Percentiles rank a stretch among this genome's conserved stretches.
phyloP scores from a whole-genome alignment of 495 filamentous ascomycete species.

The Xylaria cubensis region DNA sequence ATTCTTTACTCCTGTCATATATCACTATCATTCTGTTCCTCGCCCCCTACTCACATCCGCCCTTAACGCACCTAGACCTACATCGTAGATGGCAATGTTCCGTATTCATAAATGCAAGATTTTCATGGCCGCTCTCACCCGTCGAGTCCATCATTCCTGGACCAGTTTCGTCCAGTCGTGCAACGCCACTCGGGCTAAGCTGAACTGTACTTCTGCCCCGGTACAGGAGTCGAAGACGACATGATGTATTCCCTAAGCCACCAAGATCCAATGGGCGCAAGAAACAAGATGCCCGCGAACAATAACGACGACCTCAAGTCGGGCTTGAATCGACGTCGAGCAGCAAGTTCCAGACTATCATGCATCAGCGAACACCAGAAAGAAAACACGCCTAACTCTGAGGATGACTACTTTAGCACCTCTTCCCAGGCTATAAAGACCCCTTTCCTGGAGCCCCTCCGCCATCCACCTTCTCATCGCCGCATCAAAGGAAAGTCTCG shows the following conservation, averaged over 20 bases:
- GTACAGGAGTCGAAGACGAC: not conserved
- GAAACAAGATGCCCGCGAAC: not conserved
- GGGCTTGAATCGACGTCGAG: constrained; percentile 30
- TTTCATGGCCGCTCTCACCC: constrained; percentile 2
- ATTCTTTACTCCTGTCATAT: not conserved
- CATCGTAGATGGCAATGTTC: constrained; percentile 9
- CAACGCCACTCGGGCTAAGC: constrained; percentile 9
- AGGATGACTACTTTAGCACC: constrained; percentile 34
- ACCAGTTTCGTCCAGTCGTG: not conserved
- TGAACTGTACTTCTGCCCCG: constrained; percentile 20
- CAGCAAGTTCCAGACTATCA: constrained; percentile 33
- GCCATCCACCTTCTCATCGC: constrained; percentile 24
- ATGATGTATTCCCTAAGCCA: constrained; percentile 15
- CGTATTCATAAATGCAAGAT: constrained; percentile 17
- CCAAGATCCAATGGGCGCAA: constrained; percentile 5
- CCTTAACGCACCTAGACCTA: constrained; percentile 3
- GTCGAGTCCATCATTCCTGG: not conserved
- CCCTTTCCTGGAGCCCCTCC: constrained; percentile 17
- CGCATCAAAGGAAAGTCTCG: constrained; percentile 25
- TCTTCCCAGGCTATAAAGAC: constrained; percentile 16
- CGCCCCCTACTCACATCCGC: not conserved
- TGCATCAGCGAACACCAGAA: constrained; percentile 35
- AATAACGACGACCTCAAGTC: not conserved
- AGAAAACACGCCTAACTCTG: constrained; percentile 38
- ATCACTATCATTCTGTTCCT: no score